These are phyloP conservation scores for Tetrahymena thermophila DNA, from an alignment of 73 alveolate species.

Conservation along the genomic window DNA sequence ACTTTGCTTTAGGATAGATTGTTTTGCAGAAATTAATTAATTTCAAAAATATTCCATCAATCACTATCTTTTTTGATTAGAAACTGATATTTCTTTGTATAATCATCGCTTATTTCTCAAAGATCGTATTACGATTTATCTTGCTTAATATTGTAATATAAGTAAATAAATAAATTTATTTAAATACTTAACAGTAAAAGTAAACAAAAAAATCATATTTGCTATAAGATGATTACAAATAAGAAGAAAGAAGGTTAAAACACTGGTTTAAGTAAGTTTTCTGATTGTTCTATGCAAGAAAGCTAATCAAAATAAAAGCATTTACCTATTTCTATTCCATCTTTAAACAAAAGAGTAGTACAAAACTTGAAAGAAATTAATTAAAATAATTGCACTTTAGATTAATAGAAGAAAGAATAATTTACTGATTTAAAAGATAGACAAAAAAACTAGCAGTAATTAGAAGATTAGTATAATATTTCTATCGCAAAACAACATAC, in stretches of 20 bases:
- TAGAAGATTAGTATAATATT: not conserved
- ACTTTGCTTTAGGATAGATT: not conserved
- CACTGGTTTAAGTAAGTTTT: not conserved
- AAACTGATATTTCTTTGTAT: too few species aligned
- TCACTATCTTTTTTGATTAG: not conserved
- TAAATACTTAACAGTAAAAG: not conserved
- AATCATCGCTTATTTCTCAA: not conserved
- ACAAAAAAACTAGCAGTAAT: not conserved
- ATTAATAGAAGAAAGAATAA: not conserved
- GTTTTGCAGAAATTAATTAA: not conserved
- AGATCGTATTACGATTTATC: not conserved
- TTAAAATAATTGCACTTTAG: not conserved
- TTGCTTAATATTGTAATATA: not conserved
- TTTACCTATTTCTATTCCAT: not conserved
- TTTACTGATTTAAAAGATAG: not conserved
- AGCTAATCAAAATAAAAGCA: not conserved
- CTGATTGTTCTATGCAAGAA: not conserved
- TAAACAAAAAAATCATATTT: too few species aligned
- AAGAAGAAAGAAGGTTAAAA: not conserved
- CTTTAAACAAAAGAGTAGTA: not conserved
- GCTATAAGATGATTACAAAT: not conserved
- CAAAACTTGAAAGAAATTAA: not conserved
- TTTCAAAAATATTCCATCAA: too few species aligned
- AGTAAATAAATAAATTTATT: not conserved
- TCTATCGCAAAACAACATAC: not conserved